Conservation (phyloP, 345 rosid genomes). For the Hibiscus tridactylites region DNA sequence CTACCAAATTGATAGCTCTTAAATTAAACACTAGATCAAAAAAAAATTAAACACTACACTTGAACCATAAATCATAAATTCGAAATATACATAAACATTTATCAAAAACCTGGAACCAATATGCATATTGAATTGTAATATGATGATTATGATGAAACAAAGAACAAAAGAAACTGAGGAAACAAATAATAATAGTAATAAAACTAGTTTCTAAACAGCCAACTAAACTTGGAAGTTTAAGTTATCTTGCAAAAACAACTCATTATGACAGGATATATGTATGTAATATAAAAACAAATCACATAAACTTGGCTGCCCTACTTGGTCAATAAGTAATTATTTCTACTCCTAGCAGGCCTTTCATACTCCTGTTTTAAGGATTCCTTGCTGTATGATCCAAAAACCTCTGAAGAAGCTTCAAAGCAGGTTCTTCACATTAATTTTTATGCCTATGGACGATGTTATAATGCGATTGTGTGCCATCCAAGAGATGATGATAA, state of each 20-base stretch:
- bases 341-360: slow-evolving; percentile 37
- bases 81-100: too few relatives aligned
- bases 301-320: slow-evolving; percentile 39
- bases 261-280: slow-evolving; percentile 32
- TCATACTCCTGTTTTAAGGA: slow-evolving; percentile 17
- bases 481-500: slow-evolving; percentile 50
- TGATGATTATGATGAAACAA: background rate
- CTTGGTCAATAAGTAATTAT: slow-evolving; percentile 38
- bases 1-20: background rate
- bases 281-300: slow-evolving; percentile 49
- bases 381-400: slow-evolving; percentile 20
- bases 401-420: slow-evolving; percentile 36
- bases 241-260: slow-evolving; percentile 39
- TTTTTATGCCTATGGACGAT: slow-evolving; percentile 28
- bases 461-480: slow-evolving; percentile 21
- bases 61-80: too few relatives aligned
- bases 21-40: background rate
- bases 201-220: slow-evolving; percentile 25
- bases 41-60: too few relatives aligned
- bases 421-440: slow-evolving; percentile 30
- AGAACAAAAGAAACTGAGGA: slow-evolving; percentile 10
- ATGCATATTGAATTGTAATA: background rate
- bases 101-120: background rate
- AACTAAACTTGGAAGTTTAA: slow-evolving; percentile 30
- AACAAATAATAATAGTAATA: background rate